A percentile compares a stretch with the other conserved stretches of the same genome.
Evolutionary conservation across 345 rosid species (phyloP).

Genomic region (Turritis glabra): DNA sequence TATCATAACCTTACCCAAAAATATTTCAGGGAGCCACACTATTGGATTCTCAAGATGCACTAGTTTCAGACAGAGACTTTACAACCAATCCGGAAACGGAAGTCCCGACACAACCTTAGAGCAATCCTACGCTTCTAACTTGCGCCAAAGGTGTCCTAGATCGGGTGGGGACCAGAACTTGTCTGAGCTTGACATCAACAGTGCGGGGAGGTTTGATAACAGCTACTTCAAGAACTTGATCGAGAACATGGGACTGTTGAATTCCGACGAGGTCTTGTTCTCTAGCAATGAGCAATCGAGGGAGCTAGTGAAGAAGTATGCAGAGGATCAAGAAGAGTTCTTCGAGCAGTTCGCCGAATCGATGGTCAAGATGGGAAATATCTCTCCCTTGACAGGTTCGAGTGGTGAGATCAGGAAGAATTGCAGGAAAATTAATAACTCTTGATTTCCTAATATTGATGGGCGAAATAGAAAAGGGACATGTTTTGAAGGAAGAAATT

Average conservation of each 20-base stretch:
- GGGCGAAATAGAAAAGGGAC: background rate
- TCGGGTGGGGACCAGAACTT: conserved; percentile 72
- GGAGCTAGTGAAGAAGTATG: conserved; percentile 72
- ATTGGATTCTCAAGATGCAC: conserved; percentile 82
- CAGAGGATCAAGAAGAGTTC: conserved; percentile 62
- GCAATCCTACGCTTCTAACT: conserved; percentile 51
- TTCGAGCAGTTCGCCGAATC: conserved; percentile 76
- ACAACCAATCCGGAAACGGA: conserved; percentile 78
- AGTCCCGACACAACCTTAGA: conserved; percentile 69
- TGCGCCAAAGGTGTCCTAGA: conserved; percentile 52
- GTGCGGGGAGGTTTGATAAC: conserved; percentile 74
- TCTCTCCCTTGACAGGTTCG: conserved; percentile 80
- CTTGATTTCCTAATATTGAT: conserved; percentile 20
- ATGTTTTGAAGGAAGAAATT: background rate
- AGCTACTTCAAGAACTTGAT: conserved; percentile 75
- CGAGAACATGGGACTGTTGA: conserved; percentile 71
- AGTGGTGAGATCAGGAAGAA: conserved; percentile 74
- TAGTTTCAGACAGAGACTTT: conserved; percentile 88
- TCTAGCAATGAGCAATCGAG: conserved; percentile 55
- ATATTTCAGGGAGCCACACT: conserved; percentile 77
- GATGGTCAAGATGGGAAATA: conserved; percentile 85
- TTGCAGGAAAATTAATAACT: conserved; percentile 77
- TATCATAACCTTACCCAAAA: background rate
- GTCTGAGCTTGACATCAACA: conserved; percentile 61
- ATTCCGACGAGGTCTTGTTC: conserved; percentile 76